phyloP scores from a whole-genome alignment of 129 eudicot species.

The Helianthus annuus region DNA sequence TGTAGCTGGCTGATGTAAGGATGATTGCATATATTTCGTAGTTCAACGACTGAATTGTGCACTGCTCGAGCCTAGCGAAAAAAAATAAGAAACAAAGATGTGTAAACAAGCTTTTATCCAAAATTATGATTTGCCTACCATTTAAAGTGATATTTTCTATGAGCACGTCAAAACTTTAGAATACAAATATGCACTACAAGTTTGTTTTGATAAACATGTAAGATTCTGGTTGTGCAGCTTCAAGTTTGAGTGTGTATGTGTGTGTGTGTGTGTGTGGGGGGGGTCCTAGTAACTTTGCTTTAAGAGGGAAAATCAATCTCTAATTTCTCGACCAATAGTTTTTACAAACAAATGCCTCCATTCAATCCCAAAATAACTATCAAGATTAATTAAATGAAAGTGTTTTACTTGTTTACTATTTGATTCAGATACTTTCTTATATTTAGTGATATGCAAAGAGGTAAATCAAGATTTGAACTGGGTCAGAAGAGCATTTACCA shows the following conservation, averaged over 20 bases:
- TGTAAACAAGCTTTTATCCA: too few species aligned
- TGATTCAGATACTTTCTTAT: background rate
- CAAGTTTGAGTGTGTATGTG: too few species aligned
- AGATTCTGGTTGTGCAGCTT: slow-evolving; percentile 31
- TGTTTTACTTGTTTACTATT: background rate
- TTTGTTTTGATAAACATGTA: slow-evolving; percentile 13
- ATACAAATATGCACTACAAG: slow-evolving; percentile 6
- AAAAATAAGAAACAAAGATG: too few species aligned
- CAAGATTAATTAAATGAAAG: background rate
- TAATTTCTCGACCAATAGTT: background rate
- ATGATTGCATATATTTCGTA: too few species aligned
- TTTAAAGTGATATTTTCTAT: background rate
- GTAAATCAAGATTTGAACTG: background rate
- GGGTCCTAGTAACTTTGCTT: slow-evolving; percentile 12
- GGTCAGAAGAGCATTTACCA: background rate
- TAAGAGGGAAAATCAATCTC: slow-evolving; percentile 17
- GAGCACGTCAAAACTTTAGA: background rate
- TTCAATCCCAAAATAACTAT: slow-evolving; percentile 18
- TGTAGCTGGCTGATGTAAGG: too few species aligned
- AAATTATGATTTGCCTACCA: background rate
- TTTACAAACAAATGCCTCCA: background rate
- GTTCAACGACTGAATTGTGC: too few species aligned
- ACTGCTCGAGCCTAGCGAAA: too few species aligned
- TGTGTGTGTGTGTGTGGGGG: too few species aligned
- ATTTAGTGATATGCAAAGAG: background rate